Conservation (phyloP, 1,284 basidiomycete genomes). For the Ceratobasidium papillatum region DNA sequence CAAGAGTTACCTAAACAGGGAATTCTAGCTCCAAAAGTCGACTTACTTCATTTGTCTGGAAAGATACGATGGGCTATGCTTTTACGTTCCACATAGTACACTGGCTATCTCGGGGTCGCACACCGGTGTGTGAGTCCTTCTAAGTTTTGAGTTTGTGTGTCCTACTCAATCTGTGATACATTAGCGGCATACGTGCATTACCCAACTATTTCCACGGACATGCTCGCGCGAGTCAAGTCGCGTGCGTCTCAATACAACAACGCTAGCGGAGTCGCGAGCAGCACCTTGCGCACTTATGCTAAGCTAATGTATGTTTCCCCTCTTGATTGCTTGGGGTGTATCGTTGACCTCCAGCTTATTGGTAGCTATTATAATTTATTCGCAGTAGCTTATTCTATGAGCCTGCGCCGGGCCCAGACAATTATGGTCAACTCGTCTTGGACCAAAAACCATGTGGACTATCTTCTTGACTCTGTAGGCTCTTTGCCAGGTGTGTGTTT, state of each 20-base stretch:
- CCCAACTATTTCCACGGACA: conserved; percentile 93
- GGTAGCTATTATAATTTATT: conserved; percentile 88
- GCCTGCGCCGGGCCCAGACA: conserved; percentile 73
- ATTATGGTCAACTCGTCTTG: conserved; percentile 96
- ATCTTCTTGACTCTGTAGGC: conserved; percentile 53
- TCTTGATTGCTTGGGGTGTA: conserved; percentile 21
- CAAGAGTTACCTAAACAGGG: conserved; percentile 51
- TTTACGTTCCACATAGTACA: conserved; percentile 87
- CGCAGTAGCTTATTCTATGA: conserved; percentile 82
- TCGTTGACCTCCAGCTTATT: not conserved
- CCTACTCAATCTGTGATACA: conserved; percentile 47
- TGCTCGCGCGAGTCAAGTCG: conserved; percentile 83
- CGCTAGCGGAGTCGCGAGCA: conserved; percentile 66
- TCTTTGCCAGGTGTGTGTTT: not conserved
- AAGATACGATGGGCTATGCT: conserved; percentile 98
- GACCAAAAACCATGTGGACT: conserved; percentile 87
- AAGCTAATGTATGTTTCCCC: conserved; percentile 74
- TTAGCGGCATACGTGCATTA: conserved; percentile 96
- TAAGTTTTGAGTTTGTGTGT: not conserved
- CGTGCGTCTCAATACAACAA: conserved; percentile 75
- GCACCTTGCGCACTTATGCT: conserved; percentile 63
- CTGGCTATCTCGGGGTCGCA: conserved; percentile 56
- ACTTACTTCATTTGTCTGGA: conserved; percentile 4
- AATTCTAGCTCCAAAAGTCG: not conserved
- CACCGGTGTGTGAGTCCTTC: conserved; percentile 49